Evolutionary conservation across 805 yeast species (phyloP), one percentile per base, ranked within the genome.

Genomic region (Ogataea methylovora): DNA sequence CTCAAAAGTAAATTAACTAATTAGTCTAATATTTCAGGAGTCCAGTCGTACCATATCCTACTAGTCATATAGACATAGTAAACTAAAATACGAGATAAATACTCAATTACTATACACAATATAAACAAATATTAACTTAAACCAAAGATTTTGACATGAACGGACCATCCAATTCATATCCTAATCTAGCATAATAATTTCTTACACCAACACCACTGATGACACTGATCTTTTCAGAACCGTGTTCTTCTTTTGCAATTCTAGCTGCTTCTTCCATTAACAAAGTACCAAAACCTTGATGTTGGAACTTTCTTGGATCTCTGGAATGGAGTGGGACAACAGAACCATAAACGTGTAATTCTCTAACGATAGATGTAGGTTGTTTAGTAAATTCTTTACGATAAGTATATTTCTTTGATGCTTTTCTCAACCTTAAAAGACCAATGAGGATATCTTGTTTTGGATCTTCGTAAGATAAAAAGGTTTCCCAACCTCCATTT

Each of bases 121-220:
- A n/a, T n/a, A n/a, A n/a, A n/a, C n/a, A n/a, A n/a, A n/a, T n/a
- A n/a, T n/a, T n/a, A n/a, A n/a, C n/a, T n/a, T n/a, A n/a, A n/a
- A n/a, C n/a, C n/a, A n/a, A n/a, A n/a, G n/a, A n/a, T n/a, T 83
- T 92, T n/a, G 97, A 88, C 98, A 92, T 92, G 60, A 71, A 92
- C 12, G 97, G 97, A 3, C 98, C 98, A 51, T 92, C 98, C 41
- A 92, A 66, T 43, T 71, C 73, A 60, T 92, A 92, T 4, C 98
- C 98, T 41, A 92, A 67, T 50, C 85, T 82, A 13, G 86, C 90
- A 51, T 92, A 92, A 61, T 92, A 92, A 56, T 90, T 92, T 55
- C 98, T 73, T 25, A 92, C 98, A 45, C 98, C 98, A 27, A 92
- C 97, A 45, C 98, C 98, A 23, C 94, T 80, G 46, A 92, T 92